A percentile compares a stretch with the other conserved stretches of the same genome.
Evolutionary conservation across 768 basidiomycete genomes (phyloP).

Genomic region (Pisolithus microcarpus): DNA sequence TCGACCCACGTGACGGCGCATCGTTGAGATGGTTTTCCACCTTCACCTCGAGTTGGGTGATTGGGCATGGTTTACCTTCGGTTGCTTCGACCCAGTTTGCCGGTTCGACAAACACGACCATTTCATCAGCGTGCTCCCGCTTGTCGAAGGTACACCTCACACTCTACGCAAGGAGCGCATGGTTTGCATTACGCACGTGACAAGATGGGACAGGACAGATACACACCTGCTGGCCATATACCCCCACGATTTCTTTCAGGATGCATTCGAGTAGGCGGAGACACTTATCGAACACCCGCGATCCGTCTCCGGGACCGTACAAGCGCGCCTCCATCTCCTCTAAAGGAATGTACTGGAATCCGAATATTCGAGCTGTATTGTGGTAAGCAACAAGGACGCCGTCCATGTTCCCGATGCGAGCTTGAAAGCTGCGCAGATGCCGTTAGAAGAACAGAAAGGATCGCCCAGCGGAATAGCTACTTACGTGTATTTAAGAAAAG

Average conservation of each 20-base stretch:
- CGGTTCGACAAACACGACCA: slow-evolving; percentile 68
- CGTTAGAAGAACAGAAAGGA: background rate
- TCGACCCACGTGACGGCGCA: slow-evolving; percentile 32
- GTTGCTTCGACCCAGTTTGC: slow-evolving; percentile 35
- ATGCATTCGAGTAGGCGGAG: slow-evolving; percentile 64
- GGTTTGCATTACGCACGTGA: background rate
- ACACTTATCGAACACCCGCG: slow-evolving; percentile 70
- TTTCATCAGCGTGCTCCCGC: slow-evolving; percentile 28
- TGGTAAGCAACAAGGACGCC: slow-evolving; percentile 86
- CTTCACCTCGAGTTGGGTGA: slow-evolving; percentile 53
- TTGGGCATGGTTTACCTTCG: slow-evolving; percentile 33
- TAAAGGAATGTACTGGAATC: slow-evolving; percentile 88
- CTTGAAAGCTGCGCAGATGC: slow-evolving; percentile 67
- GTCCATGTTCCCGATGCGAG: slow-evolving; percentile 94
- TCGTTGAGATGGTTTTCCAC: slow-evolving; percentile 40
- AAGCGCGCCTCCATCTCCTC: slow-evolving; percentile 81
- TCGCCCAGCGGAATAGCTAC: slow-evolving; percentile 3
- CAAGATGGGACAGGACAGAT: background rate
- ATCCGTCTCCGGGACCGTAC: slow-evolving; percentile 54
- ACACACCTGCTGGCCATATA: slow-evolving; percentile 63
- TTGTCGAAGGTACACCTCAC: slow-evolving; percentile 61
- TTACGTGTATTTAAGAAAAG: slow-evolving; percentile 90
- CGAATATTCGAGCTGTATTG: slow-evolving; percentile 81
- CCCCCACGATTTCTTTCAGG: slow-evolving; percentile 45
- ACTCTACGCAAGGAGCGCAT: slow-evolving; percentile 29